A percentile compares a stretch with the other conserved stretches of the same genome.
Evolutionary conservation across 345 rosid species (phyloP).

Genomic region (Ceriops decandra): DNA sequence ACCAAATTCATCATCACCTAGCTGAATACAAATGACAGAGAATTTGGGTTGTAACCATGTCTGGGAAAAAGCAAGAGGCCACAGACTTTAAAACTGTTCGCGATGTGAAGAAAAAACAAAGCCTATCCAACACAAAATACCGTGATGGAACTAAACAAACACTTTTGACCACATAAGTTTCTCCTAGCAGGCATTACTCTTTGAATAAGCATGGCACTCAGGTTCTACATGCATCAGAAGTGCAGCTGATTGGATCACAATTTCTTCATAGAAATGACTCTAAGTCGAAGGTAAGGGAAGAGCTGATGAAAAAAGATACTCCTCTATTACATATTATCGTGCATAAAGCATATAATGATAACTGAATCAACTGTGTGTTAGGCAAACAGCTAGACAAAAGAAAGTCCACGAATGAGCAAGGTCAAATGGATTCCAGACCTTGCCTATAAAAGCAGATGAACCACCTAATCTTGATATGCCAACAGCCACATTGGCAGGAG

Average conservation of each 20-base stretch:
- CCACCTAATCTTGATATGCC: conserved; percentile 87
- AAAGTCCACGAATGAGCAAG: not conserved
- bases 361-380: not conserved
- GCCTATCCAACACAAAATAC: too few species aligned
- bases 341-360: not conserved
- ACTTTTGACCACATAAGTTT: too few species aligned
- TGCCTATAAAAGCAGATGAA: conserved; percentile 90
- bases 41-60: not conserved
- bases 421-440: conserved; percentile 43
- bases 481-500: conserved; percentile 99
- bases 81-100: not conserved
- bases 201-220: too few species aligned
- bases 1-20: conserved; percentile 96
- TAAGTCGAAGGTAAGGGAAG: not conserved
- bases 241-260: not conserved
- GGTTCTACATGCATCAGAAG: too few species aligned
- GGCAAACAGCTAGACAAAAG: not conserved
- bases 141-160: too few species aligned
- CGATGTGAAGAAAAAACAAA: not conserved
- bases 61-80: not conserved
- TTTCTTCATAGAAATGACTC: not conserved
- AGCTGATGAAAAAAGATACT: not conserved
- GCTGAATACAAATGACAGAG: conserved; percentile 33
- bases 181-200: too few species aligned
- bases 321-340: not conserved